Conservation (phyloP, 1,139 yeast species). For the Debaryomyces psychrophilus region DNA sequence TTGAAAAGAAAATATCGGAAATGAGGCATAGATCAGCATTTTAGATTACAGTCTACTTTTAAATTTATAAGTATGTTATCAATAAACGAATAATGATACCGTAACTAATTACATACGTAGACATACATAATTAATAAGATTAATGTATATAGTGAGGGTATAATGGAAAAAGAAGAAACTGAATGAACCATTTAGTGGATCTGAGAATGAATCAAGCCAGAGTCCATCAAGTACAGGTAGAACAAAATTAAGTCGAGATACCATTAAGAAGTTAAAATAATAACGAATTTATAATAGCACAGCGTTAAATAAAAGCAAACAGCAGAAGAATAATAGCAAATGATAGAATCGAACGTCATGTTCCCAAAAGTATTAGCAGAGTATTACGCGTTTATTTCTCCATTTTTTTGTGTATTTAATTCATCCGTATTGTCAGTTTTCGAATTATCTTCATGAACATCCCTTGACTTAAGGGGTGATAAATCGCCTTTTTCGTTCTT, state of each 20-base stretch:
- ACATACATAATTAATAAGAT: background rate
- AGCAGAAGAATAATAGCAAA: background rate
- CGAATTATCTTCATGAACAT: constrained; percentile 10
- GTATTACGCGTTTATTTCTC: constrained; percentile 14
- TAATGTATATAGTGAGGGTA: background rate
- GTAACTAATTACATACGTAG: constrained; percentile 3
- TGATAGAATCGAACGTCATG: background rate
- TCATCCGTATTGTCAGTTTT: constrained; percentile 7
- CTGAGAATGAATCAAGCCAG: background rate
- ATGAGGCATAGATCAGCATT: constrained; percentile 54
- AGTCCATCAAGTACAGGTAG: background rate
- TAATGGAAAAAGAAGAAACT: background rate
- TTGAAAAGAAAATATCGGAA: constrained; percentile 63
- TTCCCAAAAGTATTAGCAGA: background rate
- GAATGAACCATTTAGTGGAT: background rate
- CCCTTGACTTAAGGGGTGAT: constrained; percentile 22
- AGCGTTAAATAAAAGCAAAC: background rate
- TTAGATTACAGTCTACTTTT: constrained; percentile 17
- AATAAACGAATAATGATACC: background rate
- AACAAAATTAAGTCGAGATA: background rate
- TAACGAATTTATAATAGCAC: background rate
- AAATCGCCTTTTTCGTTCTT: constrained; percentile 18
- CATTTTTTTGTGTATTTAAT: constrained; percentile 8
- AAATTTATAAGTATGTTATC: background rate
- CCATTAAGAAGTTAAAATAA: background rate